phyloP scores from a whole-genome alignment of 768 basidiomycete genomes.

The Cantharellus cinnabarinus region DNA sequence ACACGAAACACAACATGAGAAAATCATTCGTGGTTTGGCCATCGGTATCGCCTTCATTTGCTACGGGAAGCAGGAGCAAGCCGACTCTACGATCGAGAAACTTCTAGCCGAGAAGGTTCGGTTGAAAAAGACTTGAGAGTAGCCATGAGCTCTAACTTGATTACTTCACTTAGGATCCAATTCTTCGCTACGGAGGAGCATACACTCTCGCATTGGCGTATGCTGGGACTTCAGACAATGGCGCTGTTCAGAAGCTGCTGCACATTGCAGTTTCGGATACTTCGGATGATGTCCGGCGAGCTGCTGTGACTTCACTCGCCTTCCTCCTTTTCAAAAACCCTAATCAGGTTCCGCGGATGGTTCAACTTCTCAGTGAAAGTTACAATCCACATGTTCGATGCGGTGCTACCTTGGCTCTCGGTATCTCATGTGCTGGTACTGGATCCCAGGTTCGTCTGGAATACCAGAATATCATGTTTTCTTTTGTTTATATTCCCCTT shows the following conservation, averaged over 20 bases:
- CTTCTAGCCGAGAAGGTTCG: conserved; percentile 72
- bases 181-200: conserved; percentile 92
- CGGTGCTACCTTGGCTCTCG: conserved; percentile 87
- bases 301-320: conserved; percentile 87
- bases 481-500: conserved; percentile 2
- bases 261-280: conserved; percentile 98
- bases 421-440: conserved; percentile 94
- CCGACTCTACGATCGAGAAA: conserved; percentile 58
- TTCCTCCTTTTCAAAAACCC: conserved; percentile 97
- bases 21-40: conserved; percentile 91
- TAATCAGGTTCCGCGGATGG: conserved; percentile 85
- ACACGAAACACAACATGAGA: conserved; percentile 95
- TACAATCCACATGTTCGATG: conserved; percentile 98
- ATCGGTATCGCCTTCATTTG: conserved; percentile 83
- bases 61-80: conserved; percentile 84
- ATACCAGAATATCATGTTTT: not conserved
- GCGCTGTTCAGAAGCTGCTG: conserved; percentile 73
- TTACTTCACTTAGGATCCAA: conserved; percentile 52
- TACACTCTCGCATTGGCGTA: conserved; percentile 93
- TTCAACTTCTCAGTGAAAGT: conserved; percentile 90
- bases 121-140: not conserved
- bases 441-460: conserved; percentile 50
- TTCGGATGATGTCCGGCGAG: conserved; percentile 89
- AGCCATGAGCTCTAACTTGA: not conserved
- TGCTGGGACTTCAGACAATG: conserved; percentile 88